Evolutionary conservation across 208 protist genomes (phyloP), one percentile per base, ranked within the genome.

Genomic region (Leishmania arabica): DNA sequence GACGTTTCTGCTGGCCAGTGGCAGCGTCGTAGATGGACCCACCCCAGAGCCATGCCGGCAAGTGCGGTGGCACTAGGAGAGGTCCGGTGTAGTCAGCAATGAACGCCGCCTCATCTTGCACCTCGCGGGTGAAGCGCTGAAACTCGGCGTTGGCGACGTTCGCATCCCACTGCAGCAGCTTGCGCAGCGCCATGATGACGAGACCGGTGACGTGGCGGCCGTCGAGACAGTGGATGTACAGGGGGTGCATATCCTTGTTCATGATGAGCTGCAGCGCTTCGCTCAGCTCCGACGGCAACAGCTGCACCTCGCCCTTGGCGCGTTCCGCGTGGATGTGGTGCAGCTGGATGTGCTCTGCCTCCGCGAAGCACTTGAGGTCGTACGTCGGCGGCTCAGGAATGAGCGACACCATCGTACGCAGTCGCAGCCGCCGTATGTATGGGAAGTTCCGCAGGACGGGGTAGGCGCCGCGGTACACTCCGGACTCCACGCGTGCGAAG

Each of bases 161-260:
- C 17, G 86, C 68, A 68, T 91, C 87, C 93, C 95, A 98, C 34
- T 88, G 77, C 80, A 91, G 89, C 51, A 98, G 86, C 83, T 95
- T 96, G 11, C 95, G 86, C 49, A 98, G 80, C 5, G 86, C 95
- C 88, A 98, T 94, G 27, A 97, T 78, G 27, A 93, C 80, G 11
- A 95, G 77, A 24, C 95, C 92, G 24, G 90, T 84, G 42, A 95
- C 89, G 75, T 97, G 89, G 7, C 90, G 81, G 40, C 95, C 95
- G 73, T 98, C 95, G 31, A 98, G 91, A 79, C 95, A 98, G 88
- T 98, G 95, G 37, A 97, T 77, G 83, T 95, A 96, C 31, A 96
- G 53, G 5, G 93, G 93, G 85, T 97, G 90, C 34, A 75, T 74
- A 45, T 94, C 87, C 6, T 65, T 80, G 79, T 92, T 84, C 31